Conservation (phyloP, 495 filamentous ascomycete species). For the Podospora pseudopauciseta region DNA sequence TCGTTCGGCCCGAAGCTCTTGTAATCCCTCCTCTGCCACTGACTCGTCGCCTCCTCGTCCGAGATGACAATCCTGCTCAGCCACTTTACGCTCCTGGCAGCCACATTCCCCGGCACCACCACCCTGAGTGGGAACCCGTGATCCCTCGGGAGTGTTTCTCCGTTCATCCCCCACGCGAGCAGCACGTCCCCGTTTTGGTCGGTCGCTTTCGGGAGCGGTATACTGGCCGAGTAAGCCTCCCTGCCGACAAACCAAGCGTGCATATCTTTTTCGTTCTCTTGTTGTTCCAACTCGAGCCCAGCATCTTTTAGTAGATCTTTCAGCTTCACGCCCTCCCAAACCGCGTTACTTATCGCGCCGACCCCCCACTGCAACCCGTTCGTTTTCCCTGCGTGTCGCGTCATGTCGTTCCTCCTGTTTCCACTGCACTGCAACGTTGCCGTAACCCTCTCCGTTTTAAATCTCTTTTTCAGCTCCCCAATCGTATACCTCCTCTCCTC, state of each 20-base stretch:
- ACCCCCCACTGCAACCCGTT: slow-evolving; percentile 59
- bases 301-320: slow-evolving; percentile 57
- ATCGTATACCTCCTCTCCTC: slow-evolving; percentile 49
- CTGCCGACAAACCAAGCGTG: slow-evolving; percentile 57
- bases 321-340: slow-evolving; percentile 58
- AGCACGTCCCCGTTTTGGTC: slow-evolving; percentile 57
- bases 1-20: slow-evolving; percentile 59
- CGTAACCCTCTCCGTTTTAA: slow-evolving; percentile 53
- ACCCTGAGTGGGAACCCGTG: slow-evolving; percentile 60
- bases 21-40: slow-evolving; percentile 63
- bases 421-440: slow-evolving; percentile 59
- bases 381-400: slow-evolving; percentile 46
- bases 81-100: slow-evolving; percentile 64
- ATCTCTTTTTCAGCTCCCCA: slow-evolving; percentile 49
- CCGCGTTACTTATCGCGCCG: slow-evolving; percentile 57
- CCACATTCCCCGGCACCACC: slow-evolving; percentile 59
- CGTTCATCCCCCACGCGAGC: slow-evolving; percentile 60
- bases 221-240: slow-evolving; percentile 59
- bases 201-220: slow-evolving; percentile 54
- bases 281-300: slow-evolving; percentile 33
- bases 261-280: slow-evolving; percentile 29
- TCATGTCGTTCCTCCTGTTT: slow-evolving; percentile 61
- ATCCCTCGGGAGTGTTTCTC: slow-evolving; percentile 49
- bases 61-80: slow-evolving; percentile 56
- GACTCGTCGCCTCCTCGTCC: slow-evolving; percentile 53